These are phyloP conservation scores for Candida ortonii DNA, from an alignment of 805 yeast genomes.

Conservation along the genomic window DNA sequence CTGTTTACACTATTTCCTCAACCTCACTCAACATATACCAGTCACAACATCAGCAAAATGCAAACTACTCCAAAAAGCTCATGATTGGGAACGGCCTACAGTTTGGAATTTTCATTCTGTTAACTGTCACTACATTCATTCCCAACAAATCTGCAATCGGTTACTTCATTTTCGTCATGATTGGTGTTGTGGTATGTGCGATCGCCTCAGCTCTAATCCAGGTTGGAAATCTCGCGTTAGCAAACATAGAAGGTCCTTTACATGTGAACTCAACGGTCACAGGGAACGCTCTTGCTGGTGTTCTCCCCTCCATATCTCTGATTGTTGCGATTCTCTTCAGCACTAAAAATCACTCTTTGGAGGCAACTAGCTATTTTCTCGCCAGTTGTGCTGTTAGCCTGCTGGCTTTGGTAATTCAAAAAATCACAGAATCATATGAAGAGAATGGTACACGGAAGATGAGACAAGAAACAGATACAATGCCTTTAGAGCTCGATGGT, in stretches of 20 bases:
- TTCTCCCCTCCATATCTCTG: constrained; percentile 74
- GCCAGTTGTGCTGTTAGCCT: constrained; percentile 25
- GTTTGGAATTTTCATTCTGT: constrained; percentile 50
- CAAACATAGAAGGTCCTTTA: constrained; percentile 68
- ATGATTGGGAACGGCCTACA: constrained; percentile 59
- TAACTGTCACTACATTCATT: constrained; percentile 51
- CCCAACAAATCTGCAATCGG: constrained; percentile 31
- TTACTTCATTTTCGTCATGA: constrained; percentile 56
- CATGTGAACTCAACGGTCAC: constrained; percentile 90
- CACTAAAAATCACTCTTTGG: constrained; percentile 23
- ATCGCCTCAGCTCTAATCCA: constrained; percentile 81
- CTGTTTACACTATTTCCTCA: constrained; percentile 70
- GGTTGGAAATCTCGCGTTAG: constrained; percentile 87
- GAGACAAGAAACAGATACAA: constrained; percentile 3
- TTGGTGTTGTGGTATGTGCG: constrained; percentile 61
- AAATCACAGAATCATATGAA: constrained; percentile 24
- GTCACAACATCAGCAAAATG: constrained; percentile 63
- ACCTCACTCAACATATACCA: constrained; percentile 57
- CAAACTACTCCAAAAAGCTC: constrained; percentile 56
- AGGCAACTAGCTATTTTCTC: constrained; percentile 38
- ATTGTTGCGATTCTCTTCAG: constrained; percentile 46
- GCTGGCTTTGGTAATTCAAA: constrained; percentile 19
- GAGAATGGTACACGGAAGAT: constrained; percentile 5
- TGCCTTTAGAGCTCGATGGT: constrained; percentile 10
- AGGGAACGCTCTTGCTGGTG: constrained; percentile 95